Base-by-base conservation (phyloP, 768 basidiomycete genomes). In the Gloeophyllum trabeum region DNA sequence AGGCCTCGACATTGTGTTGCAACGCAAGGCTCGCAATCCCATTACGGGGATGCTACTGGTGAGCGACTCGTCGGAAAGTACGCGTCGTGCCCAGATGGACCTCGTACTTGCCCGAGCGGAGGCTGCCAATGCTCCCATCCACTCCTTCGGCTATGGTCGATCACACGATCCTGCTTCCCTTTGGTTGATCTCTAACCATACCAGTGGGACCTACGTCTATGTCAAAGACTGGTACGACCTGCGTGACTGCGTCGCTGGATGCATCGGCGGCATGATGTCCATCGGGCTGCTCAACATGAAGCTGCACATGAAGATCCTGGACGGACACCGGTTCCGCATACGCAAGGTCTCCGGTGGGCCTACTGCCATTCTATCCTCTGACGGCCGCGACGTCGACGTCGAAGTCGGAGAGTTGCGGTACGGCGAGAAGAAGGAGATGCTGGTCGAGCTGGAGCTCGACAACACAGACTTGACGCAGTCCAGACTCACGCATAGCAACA, bases 151-250 rank as follows among this genome's bases (percentile, higher is more conserved):
- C 40, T 99, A 94, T 54, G 94, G 93, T 21, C 86, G 89, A 45
- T 87, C 90, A 13, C 96, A 98, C 56, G 96, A 98, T 59, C 96
- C 96, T 14, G 90, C 90, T 12, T 94, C 92, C 5, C 75, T 99
- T 24, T 98, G 96, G 96, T 79, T 98, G 36, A 93, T 99, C 74
- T 97, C 93, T 6, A 98, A 97, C 60, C 92, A 98, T 59, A 97
- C 96, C 2, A 79, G 79, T 48, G 96, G 96, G 20, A 96, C 92
- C 22, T 98, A 98, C 64, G 97, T 93, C 3, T 99, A 96, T 53
- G 91, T 97, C 46, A 88, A 87, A 62, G 94, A 96, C 56, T 97
- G 93, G 86, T 93, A 97, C 58, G 89, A 97, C 59, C 78, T 98
- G 23, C 80, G 88, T 19, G 81, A 85, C 52, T 86, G 91, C 48